These are phyloP conservation scores for Blastobotrys capitulatus DNA, from an alignment of 1,139 yeast species.

Conservation along the genomic window DNA sequence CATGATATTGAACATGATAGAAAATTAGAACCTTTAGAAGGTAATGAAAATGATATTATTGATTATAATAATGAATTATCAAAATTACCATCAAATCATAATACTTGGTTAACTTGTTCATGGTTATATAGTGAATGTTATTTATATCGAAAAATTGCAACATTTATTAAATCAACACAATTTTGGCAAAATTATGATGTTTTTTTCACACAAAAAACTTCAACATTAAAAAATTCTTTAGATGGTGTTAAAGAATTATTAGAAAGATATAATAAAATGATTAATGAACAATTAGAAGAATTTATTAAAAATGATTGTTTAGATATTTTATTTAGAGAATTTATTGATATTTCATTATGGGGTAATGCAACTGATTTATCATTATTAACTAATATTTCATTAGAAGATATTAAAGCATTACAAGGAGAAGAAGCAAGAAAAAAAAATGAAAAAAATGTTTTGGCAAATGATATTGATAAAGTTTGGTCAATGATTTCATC, in stretches of 20 bases:
- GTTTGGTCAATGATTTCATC: conserved; percentile 51
- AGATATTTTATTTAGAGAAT: conserved; percentile 49
- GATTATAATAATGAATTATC: conserved; percentile 39
- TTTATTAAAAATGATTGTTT: conserved; percentile 38
- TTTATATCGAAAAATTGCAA: conserved; percentile 62
- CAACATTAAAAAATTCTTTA: conserved; percentile 69
- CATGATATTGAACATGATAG: conserved; percentile 32
- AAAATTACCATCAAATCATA: conserved; percentile 30
- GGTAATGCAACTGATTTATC: conserved; percentile 97
- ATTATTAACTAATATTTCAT: conserved; percentile 55
- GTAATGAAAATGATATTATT: conserved; percentile 27
- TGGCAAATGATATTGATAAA: conserved; percentile 64
- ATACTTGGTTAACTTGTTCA: conserved; percentile 81
- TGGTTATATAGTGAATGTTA: conserved; percentile 90
- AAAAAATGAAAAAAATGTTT: conserved; percentile 74
- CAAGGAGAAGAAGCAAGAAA: conserved; percentile 89
- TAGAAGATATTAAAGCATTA: conserved; percentile 82
- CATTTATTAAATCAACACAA: conserved; percentile 37
- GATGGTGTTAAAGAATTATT: conserved; percentile 81
- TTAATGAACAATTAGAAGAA: conserved; percentile 33
- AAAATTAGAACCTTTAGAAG: conserved; percentile 21
- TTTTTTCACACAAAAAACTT: conserved; percentile 62
- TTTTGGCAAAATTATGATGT: conserved; percentile 64
- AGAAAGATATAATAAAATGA: conserved; percentile 52
- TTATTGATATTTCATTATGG: conserved; percentile 87